Evolutionary conservation across 2,329 filamentous ascomycete genomes (phyloP).

Genomic region (Leptodontidium sp.): DNA sequence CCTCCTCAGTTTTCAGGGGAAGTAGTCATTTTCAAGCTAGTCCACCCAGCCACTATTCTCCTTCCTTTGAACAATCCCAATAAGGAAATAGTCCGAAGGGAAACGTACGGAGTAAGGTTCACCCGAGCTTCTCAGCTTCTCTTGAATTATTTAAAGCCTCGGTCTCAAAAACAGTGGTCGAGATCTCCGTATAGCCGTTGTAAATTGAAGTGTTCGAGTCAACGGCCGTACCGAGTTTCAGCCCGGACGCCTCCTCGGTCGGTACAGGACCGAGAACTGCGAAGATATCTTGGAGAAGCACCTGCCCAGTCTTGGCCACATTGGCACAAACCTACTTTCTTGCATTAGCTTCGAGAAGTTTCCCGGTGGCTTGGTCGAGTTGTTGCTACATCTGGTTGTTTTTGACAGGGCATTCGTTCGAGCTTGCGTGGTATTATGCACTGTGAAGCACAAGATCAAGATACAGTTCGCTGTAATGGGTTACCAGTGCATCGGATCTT

Average conservation of each 20-base stretch:
- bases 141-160: conserved; percentile 61
- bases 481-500: too few relatives aligned
- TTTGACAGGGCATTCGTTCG: too few relatives aligned
- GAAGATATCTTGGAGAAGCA: conserved; percentile 57
- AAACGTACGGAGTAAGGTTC: too few relatives aligned
- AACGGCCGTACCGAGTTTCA: conserved; percentile 55
- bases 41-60: too few relatives aligned
- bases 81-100: too few relatives aligned
- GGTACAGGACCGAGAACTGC: conserved; percentile 70
- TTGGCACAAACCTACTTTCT: conserved; percentile 74
- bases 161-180: conserved; percentile 64
- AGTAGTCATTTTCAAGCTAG: too few relatives aligned
- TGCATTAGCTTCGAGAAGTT: conserved; percentile 34
- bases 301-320: conserved; percentile 79
- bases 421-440: too few relatives aligned
- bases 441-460: too few relatives aligned
- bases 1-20: too few relatives aligned
- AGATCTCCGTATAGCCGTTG: conserved; percentile 76
- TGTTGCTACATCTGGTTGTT: neutral
- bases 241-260: conserved; percentile 47
- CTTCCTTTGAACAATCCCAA: too few relatives aligned
- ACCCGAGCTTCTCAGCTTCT: conserved; percentile 36
- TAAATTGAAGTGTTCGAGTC: conserved; percentile 86
- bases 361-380: neutral
- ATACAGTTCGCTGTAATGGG: too few relatives aligned